Base-by-base conservation (phyloP, 2,329 filamentous ascomycete species). In the Torrubiella hemipterigena region DNA sequence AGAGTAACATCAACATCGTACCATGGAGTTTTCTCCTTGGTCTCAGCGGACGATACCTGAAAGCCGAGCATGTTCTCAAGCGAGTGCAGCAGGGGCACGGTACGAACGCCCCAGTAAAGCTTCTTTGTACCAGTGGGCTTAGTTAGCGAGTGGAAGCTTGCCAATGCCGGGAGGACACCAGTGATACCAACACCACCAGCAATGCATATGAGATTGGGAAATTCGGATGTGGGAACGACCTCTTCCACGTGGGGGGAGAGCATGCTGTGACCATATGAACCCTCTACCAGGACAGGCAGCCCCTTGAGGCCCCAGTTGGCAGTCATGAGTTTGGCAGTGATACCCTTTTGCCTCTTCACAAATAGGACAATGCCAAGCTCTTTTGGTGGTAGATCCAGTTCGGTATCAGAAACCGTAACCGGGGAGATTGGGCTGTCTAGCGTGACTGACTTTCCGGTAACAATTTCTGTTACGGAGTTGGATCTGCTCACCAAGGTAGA, bases 111-210 rank as follows among this genome's bases (percentile, higher is more conserved):
- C 50, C 50, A 53, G 34, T 41, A 52, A 1, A 52, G 28, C 34
- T 47, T 53, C 12, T 43, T 46, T 1, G 36, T 40, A 1, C 50
- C 49, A 7, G 43, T 17, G 5, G 42, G 34, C 10, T 35, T 33
- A 6, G 38, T 43, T 10, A 44, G 32, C 5, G 36, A 45, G 6
- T 44, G 30, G 2, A 43, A 44, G 18, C 30, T 31, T 24, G 41
- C 38, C 3, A 52, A 38, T 4, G 42, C 37, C 3, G 50, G 47
- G 2, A 53, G 27, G 1, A 51, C 40, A 5, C 42, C 50, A 3
- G 50, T 50, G 22, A 51, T 35, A 12, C 50, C 50, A 6, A 52
- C 50, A 17, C 50, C 50, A 4, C 50, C 50, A 0, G 49, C 49
- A 6, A 53, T 49, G 33, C 41, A 45, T 6, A 53, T 30, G 0